These are phyloP conservation scores for Conidiobolus incongruus DNA, from an alignment of 371 early-diverging fungal genomes.

Conservation along the genomic window DNA sequence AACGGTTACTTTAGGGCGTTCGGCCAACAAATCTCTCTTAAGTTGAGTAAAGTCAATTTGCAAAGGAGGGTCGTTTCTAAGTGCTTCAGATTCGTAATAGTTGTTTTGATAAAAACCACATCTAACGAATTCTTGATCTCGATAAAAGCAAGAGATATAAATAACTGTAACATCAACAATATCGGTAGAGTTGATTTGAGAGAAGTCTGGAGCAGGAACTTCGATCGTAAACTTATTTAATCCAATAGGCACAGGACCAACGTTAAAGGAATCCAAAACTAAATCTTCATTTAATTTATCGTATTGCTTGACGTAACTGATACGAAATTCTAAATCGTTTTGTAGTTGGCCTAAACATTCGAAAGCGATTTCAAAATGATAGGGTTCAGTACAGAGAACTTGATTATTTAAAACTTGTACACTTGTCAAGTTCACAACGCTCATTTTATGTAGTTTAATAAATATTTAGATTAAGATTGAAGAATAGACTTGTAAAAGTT, in stretches of 20 bases:
- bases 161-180: slow-evolving; percentile 77
- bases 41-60: slow-evolving; percentile 39
- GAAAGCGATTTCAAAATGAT: slow-evolving; percentile 89
- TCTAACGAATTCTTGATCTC: slow-evolving; percentile 75
- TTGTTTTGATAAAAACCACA: slow-evolving; percentile 94
- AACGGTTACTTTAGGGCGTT: slow-evolving; percentile 84
- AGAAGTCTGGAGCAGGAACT: slow-evolving; percentile 50
- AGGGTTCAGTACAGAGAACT: slow-evolving; percentile 46
- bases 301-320: slow-evolving; percentile 84
- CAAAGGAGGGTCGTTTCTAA: slow-evolving; percentile 35
- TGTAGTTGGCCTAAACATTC: slow-evolving; percentile 73
- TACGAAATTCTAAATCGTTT: slow-evolving; percentile 90
- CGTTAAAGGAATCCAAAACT: slow-evolving; percentile 80
- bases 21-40: slow-evolving; percentile 65
- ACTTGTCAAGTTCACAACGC: slow-evolving; percentile 62
- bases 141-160: slow-evolving; percentile 69
- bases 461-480: not conserved
- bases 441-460: slow-evolving; percentile 22
- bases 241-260: slow-evolving; percentile 94
- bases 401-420: slow-evolving; percentile 71
- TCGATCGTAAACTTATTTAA: slow-evolving; percentile 80
- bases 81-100: slow-evolving; percentile 58
- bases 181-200: slow-evolving; percentile 47
- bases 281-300: slow-evolving; percentile 69
- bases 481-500: too few relatives aligned